Base-by-base conservation (phyloP, 805 yeast genomes). In the Saturnispora kantuleensis region DNA sequence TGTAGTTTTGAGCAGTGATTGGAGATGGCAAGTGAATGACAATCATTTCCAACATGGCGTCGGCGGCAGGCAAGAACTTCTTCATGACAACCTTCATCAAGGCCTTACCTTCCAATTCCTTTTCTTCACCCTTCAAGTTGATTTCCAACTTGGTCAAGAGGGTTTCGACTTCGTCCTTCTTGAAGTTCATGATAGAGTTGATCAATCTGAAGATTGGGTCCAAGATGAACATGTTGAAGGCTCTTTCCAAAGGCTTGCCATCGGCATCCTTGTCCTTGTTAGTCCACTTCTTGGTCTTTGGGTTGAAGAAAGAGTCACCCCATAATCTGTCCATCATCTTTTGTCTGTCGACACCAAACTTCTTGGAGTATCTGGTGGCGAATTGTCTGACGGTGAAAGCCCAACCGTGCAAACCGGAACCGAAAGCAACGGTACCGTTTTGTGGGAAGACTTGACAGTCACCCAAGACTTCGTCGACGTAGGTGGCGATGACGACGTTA, bases 361-460 rank as follows among this genome's bases (percentile, higher is more conserved):
- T 93, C 88, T 89, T 88, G 70, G 96, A 80, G 82, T 93, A 90
- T 78, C 96, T 86, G 75, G 77, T 72, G 63, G 97, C 97, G 63
- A 90, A 90, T 79, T 90, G 97, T 75, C 98, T 87, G 68, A 90
- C 84, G 63, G 98, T 90, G 90, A 90, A 90, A 69, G 97, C 97
- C 98, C 98, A 90, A 74, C 98, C 98, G 82, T 90, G 98, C 68
- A 90, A 79, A 84, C 97, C 98, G 71, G 97, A 93, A 79, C 96
- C 97, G 74, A 90, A 90, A 61, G 98, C 98, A 67, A 90, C 96
- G 71, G 97, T 90, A 77, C 98, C 98, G 69, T 74, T 72, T 71
- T 90, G 94, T 73, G 98, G 98, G 95, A 83, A 90, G 56, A 90
- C 97, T 79, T 90, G 97, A 64, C 77, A 82, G 67, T 90, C 97